Evolutionary conservation across 192 early-diverging fungal genomes (phyloP).

Genomic region (Backusella circina): DNA sequence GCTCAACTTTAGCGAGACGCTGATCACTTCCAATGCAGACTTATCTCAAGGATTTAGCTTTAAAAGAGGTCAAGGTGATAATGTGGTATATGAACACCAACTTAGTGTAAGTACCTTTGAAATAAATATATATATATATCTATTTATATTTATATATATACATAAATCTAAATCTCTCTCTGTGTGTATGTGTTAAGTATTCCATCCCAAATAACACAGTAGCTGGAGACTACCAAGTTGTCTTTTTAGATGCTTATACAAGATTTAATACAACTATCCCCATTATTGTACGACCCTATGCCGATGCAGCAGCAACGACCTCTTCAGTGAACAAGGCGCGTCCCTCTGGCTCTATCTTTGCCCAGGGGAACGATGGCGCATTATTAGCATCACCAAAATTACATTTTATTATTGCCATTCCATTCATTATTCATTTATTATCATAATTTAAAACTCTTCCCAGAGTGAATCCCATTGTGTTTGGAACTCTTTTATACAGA

Average conservation of each 20-base stretch:
- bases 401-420: not conserved
- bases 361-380: not conserved
- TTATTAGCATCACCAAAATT: not conserved
- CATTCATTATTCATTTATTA: not conserved
- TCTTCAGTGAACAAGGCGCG: not conserved
- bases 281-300: conserved; percentile 14
- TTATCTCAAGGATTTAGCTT: conserved; percentile 22
- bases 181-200: too few species aligned
- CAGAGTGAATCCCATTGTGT: conserved; percentile 62
- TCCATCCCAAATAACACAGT: conserved; percentile 16
- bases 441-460: conserved; percentile 43
- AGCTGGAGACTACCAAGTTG: conserved; percentile 21
- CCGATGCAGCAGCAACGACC: not conserved
- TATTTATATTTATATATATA: not conserved
- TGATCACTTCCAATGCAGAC: conserved; percentile 29
- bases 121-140: too few species aligned
- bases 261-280: conserved; percentile 18
- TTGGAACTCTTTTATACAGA: conserved; percentile 53
- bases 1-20: conserved; percentile 4
- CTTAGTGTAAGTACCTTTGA: conserved; percentile 16
- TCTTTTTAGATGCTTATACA: conserved; percentile 13
- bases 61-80: conserved; percentile 10
- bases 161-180: not conserved
- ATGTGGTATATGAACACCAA: conserved; percentile 17
- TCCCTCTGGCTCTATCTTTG: conserved; percentile 8